Evolutionary conservation across 73 alveolate species (phyloP).

Genomic region (Paramecium sexaurelia): DNA sequence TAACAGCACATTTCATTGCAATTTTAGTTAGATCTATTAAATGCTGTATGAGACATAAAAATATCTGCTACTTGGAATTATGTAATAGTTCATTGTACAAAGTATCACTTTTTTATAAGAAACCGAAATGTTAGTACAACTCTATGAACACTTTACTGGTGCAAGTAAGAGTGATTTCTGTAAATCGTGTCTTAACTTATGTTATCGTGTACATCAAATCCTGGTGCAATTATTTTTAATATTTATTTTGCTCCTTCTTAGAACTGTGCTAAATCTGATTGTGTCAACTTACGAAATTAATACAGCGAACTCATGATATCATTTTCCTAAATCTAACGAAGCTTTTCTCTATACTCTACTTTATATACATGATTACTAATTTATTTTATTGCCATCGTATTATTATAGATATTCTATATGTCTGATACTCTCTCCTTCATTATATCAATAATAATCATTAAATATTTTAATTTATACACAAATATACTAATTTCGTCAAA

Average conservation of each 20-base stretch:
- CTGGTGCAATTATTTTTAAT: conserved; percentile 42
- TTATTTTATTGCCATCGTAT: conserved; percentile 28
- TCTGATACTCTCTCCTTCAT: conserved; percentile 51
- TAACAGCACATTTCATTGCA: conserved; percentile 34
- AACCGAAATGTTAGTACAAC: conserved; percentile 26
- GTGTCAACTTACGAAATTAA: conserved; percentile 21
- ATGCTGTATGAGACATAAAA: conserved; percentile 19
- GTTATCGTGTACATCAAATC: conserved; percentile 25
- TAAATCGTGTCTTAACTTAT: conserved; percentile 14
- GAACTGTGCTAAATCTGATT: background rate
- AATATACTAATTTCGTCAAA: too few species aligned
- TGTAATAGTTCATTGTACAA: conserved; percentile 27
- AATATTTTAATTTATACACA: too few species aligned
- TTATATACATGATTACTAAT: background rate
- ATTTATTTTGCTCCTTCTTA: conserved; percentile 30
- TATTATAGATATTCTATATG: background rate
- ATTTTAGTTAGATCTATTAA: conserved; percentile 41
- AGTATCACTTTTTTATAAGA: background rate
- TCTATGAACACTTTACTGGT: conserved; percentile 55
- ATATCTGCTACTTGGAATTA: conserved; percentile 46
- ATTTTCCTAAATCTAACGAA: background rate
- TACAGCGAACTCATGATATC: conserved; percentile 25
- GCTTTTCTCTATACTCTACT: conserved; percentile 41
- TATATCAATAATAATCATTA: conserved; percentile 19
- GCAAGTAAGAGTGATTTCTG: conserved; percentile 12